Percentiles rank a stretch among this genome's conserved stretches.
These are phyloP conservation scores for Trametes elegans DNA, from an alignment of 768 basidiomycete genomes.

Conservation along the genomic window DNA sequence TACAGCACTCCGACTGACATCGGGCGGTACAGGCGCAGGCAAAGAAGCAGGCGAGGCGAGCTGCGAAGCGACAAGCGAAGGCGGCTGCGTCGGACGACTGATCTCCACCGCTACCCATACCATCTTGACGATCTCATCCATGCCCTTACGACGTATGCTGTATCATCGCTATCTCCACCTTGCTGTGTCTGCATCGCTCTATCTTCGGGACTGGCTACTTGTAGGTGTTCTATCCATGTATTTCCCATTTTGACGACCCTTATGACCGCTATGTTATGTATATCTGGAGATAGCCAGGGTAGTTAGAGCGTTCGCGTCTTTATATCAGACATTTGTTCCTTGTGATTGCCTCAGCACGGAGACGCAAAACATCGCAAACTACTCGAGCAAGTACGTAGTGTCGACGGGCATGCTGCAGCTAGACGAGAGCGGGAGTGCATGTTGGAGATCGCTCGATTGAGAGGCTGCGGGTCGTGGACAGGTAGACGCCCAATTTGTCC, in stretches of 20 bases:
- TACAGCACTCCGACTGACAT: neutral
- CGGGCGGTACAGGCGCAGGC: conserved; percentile 24
- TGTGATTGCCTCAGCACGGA: neutral
- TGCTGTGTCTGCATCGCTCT: conserved; percentile 22
- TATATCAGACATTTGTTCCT: too few species aligned
- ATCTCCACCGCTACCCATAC: neutral
- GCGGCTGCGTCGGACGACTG: conserved; percentile 11
- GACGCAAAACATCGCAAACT: too few species aligned
- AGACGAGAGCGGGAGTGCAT: too few species aligned
- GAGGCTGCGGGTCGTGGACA: neutral
- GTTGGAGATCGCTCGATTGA: too few species aligned
- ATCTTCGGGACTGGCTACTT: conserved; percentile 6
- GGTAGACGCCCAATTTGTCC: neutral
- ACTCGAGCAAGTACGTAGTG: too few species aligned
- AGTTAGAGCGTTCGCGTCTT: neutral
- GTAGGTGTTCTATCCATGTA: conserved; percentile 15
- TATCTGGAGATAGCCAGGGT: conserved; percentile 5
- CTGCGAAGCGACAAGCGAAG: conserved; percentile 22
- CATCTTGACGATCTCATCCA: neutral
- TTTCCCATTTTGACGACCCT: neutral
- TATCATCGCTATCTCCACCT: conserved; percentile 18
- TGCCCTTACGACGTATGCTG: conserved; percentile 9
- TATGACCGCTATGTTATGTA: conserved; percentile 8
- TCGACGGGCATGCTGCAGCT: too few species aligned
- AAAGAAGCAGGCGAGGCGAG: conserved; percentile 27